phyloP scores from a whole-genome alignment of 1,284 basidiomycete genomes.

The Austropuccinia psidii region DNA sequence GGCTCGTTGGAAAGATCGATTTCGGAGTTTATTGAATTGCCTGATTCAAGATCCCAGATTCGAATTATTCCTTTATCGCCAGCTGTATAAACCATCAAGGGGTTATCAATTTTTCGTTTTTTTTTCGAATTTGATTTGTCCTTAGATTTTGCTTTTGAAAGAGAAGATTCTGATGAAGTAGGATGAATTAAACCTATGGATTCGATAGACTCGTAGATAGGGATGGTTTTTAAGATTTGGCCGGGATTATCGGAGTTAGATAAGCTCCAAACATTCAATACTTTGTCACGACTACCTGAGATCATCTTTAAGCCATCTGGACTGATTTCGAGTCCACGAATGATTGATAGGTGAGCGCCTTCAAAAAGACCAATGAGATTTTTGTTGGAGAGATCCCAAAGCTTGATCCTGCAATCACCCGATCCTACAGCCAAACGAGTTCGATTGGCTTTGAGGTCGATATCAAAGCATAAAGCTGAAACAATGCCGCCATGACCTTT shows the following conservation, averaged over 20 bases:
- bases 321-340: constrained; percentile 75
- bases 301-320: constrained; percentile 75
- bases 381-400: constrained; percentile 69
- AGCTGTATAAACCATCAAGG: constrained; percentile 69
- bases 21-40: constrained; percentile 50
- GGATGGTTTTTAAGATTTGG: constrained; percentile 69
- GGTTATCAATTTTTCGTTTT: constrained; percentile 45
- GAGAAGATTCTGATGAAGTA: not conserved
- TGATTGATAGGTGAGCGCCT: constrained; percentile 75
- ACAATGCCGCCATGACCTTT: constrained; percentile 94
- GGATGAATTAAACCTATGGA: constrained; percentile 61
- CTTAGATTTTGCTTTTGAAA: constrained; percentile 41
- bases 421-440: constrained; percentile 39
- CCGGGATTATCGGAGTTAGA: constrained; percentile 47
- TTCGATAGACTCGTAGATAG: constrained; percentile 78
- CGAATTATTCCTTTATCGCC: constrained; percentile 76
- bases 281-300: constrained; percentile 80
- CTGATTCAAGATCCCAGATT: constrained; percentile 70
- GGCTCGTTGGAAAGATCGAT: not conserved
- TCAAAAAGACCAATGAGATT: constrained; percentile 61
- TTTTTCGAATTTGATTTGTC: constrained; percentile 51
- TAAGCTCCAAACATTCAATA: constrained; percentile 81
- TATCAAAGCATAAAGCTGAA: constrained; percentile 72
- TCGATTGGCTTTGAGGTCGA: constrained; percentile 34
- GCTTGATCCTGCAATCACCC: constrained; percentile 70